Base-by-base conservation (phyloP, 2,329 filamentous ascomycete genomes). In the Diaporthe destruens region DNA sequence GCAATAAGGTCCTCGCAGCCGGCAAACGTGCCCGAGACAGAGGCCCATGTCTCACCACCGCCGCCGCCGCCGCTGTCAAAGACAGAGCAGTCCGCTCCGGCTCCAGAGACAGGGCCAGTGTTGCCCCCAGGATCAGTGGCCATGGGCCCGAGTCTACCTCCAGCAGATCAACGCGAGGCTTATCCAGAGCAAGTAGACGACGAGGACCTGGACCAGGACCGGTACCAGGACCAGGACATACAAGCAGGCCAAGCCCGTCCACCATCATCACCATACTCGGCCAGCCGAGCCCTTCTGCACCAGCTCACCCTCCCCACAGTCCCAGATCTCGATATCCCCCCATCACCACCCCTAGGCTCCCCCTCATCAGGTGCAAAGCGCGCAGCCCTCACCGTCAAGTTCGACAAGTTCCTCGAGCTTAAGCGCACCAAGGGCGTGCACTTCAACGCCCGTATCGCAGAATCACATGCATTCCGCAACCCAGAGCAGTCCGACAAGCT, bases 361-460 rank as follows among this genome's bases (percentile, higher is more conserved):
- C 76, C 82, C 54, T 68, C 72, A 7, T 47, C 70, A 49, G 53
- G 47, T 18, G 55, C 53, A 25, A 68, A 44, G 36, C 81, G 76
- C 3, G 75, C 74, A 7, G 77, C 78, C 0, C 82, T 90, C 16
- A 91, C 88, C 66, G 87, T 88, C 76, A 95, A 94, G 77, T 92
- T 96, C 76, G 87, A 90, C 75, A 89, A 90, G 73, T 96, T 96
- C 76, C 87, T 96, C 0, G 86, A 89, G 57, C 86, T 96, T n/a
- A 96, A 96, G 83, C 78, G 79, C 49, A 90, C 89, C 78, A 89
- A 92, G 75, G 91, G 91, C 6, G 86, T 91, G 20, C 94, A 96
- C 81, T 96, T 96, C 85, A 95, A 96, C 80, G 86, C 90, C 77
- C 91, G 92, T 74, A 84, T 96, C 11, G 89, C 92, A 47, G 86